Evolutionary conservation across 192 early-diverging fungal species (phyloP).

Genomic region (Spinellus fusiger): DNA sequence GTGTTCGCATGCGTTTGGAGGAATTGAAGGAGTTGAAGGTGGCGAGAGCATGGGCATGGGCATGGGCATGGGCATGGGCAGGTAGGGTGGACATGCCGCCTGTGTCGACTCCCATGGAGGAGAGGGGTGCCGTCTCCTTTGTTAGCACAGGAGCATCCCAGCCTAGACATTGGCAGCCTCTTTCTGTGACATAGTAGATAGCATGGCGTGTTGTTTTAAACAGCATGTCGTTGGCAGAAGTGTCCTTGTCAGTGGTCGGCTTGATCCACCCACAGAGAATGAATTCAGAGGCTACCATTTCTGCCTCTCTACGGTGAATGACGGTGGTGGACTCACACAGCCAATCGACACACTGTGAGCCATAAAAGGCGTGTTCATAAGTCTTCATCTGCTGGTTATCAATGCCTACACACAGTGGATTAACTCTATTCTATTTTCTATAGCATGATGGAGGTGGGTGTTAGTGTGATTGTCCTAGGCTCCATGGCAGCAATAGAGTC

Average conservation of each 20-base stretch:
- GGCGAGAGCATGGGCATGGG: not conserved
- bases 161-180: conserved; percentile 6
- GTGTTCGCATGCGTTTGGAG: not conserved
- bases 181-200: conserved; percentile 15
- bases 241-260: conserved; percentile 14
- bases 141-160: not conserved
- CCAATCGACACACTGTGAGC: conserved; percentile 42
- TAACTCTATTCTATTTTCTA: no score
- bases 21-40: not conserved
- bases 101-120: not conserved
- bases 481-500: not conserved
- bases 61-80: not conserved
- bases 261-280: conserved; percentile 42
- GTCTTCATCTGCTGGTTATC: not conserved
- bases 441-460: not conserved
- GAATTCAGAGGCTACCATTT: conserved; percentile 41
- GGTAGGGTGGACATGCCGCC: not conserved
- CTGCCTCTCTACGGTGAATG: conserved; percentile 43
- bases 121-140: no score
- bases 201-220: conserved; percentile 8
- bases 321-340: conserved; percentile 45
- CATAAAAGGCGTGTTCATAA: conserved; percentile 41
- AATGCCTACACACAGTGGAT: conserved; percentile 1
- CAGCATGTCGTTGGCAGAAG: not conserved
- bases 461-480: not conserved